phyloP scores from a whole-genome alignment of 768 basidiomycete species.

The Psilocybe subaeruginosa region DNA sequence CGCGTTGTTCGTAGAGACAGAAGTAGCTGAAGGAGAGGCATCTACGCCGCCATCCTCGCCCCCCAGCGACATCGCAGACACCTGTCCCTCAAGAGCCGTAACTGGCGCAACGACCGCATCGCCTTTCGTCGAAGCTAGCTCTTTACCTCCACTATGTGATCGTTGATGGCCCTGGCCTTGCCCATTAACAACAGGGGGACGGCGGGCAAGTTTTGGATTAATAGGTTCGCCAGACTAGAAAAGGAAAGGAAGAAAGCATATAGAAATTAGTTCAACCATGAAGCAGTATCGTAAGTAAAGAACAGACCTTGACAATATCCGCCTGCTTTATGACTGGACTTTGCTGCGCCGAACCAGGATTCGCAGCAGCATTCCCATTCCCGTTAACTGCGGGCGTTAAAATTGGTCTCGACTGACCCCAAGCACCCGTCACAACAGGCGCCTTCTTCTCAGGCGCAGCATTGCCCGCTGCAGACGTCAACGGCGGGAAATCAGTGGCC shows the following conservation, averaged over 20 bases:
- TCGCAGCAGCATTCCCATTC: conserved; percentile 12
- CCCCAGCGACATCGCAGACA: conserved; percentile 24
- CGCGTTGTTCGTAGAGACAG: neutral
- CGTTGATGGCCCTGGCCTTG: conserved; percentile 18
- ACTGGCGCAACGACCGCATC: conserved; percentile 8
- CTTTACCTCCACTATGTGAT: conserved; percentile 19
- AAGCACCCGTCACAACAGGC: conserved; percentile 65
- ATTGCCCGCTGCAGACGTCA: conserved; percentile 42
- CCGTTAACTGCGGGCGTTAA: conserved; percentile 39
- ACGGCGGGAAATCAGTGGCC: conserved; percentile 72
- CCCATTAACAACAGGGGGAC: conserved; percentile 19
- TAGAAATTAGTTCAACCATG: neutral
- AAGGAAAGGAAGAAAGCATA: neutral
- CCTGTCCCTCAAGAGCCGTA: conserved; percentile 21
- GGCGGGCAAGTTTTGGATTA: conserved; percentile 26
- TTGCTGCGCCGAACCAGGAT: conserved; percentile 12
- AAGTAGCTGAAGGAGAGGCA: conserved; percentile 6
- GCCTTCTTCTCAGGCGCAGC: conserved; percentile 51
- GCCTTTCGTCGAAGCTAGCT: conserved; percentile 11
- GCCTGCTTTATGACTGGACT: conserved; percentile 20
- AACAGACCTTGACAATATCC: conserved; percentile 22
- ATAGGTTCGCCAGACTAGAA: conserved; percentile 22
- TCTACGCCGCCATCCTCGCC: conserved; percentile 17
- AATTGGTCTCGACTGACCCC: conserved; percentile 65
- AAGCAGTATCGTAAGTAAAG: neutral